A percentile compares a stretch with the other conserved stretches of the same genome.
phyloP scores from a whole-genome alignment of 352 stramenopile species.

The Pythium dissimile region DNA sequence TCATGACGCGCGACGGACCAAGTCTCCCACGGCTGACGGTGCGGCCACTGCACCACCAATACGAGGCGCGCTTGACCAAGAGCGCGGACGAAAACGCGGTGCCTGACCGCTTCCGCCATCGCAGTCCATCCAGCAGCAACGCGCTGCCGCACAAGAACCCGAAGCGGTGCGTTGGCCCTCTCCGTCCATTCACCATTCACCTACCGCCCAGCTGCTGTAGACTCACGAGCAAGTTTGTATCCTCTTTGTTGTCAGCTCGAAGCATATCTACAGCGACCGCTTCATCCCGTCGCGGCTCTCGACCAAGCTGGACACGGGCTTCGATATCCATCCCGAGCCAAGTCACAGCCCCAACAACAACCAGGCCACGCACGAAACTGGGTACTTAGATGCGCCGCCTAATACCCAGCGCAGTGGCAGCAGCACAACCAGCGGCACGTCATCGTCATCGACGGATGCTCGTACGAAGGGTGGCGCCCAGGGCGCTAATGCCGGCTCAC shows the following conservation, averaged over 20 bases:
- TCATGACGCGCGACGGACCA: constrained; percentile 20
- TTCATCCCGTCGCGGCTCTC: constrained; percentile 78
- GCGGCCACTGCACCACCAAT: constrained; percentile 48
- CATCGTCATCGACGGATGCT: not conserved
- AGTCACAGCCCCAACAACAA: constrained; percentile 10
- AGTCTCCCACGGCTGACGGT: constrained; percentile 12
- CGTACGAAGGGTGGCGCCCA: constrained; percentile 4
- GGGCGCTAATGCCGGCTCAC: constrained; percentile 22
- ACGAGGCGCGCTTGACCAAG: constrained; percentile 30
- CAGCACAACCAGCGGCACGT: constrained; percentile 11
- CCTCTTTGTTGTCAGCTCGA: constrained; percentile 38
- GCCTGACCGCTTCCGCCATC: constrained; percentile 9
- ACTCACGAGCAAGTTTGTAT: not conserved
- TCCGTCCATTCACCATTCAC: no score
- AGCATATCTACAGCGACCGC: constrained; percentile 85
- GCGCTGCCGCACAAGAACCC: constrained; percentile 41
- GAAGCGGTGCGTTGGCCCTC: constrained; percentile 50
- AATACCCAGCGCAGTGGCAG: constrained; percentile 16
- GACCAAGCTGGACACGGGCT: constrained; percentile 76
- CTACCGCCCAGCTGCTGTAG: no score
- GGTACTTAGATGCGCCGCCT: not conserved
- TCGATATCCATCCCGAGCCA: constrained; percentile 52
- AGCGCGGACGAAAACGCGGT: constrained; percentile 16
- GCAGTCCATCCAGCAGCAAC: constrained; percentile 20
- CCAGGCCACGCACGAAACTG: constrained; percentile 15